Conservation (phyloP, 73 alveolate species). For the Paramecium caudatum region DNA sequence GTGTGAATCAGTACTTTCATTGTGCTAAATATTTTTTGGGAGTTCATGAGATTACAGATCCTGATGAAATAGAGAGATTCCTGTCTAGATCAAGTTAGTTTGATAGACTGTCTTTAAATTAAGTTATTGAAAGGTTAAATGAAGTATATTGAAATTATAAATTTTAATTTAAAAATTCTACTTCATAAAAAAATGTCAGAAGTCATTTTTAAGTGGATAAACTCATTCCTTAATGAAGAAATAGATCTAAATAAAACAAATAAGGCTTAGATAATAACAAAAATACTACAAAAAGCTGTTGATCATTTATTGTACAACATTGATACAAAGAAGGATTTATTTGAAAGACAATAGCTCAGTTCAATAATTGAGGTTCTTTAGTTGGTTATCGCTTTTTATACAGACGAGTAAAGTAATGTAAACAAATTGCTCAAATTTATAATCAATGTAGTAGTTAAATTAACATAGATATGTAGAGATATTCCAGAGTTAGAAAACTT, state of each 20-base stretch:
- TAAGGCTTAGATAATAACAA: background rate
- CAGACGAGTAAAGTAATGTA: no score
- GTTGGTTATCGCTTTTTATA: no score
- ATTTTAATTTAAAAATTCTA: no score
- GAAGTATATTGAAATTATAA: background rate
- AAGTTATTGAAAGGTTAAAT: background rate
- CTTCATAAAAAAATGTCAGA: background rate
- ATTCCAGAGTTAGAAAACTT: no score
- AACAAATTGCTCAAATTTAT: no score
- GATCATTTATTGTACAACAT: no score
- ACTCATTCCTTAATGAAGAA: background rate
- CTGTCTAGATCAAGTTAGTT: background rate
- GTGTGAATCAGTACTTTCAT: background rate
- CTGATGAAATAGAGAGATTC: constrained; percentile 24
- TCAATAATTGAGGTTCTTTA: no score
- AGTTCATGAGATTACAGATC: background rate
- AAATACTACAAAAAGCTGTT: no score
- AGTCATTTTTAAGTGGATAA: background rate
- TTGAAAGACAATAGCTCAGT: no score
- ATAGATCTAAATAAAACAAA: background rate
- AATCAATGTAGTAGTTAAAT: no score
- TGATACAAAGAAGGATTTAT: no score
- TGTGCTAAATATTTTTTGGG: constrained; percentile 1
- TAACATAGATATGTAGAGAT: no score
- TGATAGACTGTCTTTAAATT: background rate